Evolutionary conservation across 2,329 filamentous ascomycete genomes (phyloP).

Genomic region (Hymenoscyphus linearis): DNA sequence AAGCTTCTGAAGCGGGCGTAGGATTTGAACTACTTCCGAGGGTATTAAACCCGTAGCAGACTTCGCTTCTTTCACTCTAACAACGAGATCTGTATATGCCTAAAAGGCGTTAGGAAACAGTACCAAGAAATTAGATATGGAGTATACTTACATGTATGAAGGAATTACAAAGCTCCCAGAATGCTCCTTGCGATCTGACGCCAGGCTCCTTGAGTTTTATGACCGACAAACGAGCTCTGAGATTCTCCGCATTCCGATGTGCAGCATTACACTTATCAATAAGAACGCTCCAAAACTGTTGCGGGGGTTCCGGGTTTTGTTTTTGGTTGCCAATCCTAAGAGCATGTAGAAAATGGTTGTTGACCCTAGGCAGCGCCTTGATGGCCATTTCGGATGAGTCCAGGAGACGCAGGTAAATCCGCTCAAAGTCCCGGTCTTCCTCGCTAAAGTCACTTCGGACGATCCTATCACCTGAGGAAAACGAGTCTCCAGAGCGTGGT

Average conservation of each 20-base stretch:
- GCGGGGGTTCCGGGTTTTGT: slow-evolving; percentile 52
- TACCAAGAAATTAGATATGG: background rate
- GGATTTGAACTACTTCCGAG: slow-evolving; percentile 64
- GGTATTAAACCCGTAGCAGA: slow-evolving; percentile 44
- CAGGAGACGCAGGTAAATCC: slow-evolving; percentile 71
- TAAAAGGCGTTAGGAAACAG: slow-evolving; percentile 30
- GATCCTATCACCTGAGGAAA: slow-evolving; percentile 46
- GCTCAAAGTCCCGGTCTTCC: slow-evolving; percentile 77
- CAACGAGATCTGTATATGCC: slow-evolving; percentile 63
- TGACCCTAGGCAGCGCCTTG: slow-evolving; percentile 64
- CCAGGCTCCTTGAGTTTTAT: slow-evolving; percentile 84
- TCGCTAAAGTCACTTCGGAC: slow-evolving; percentile 55
- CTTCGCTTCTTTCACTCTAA: slow-evolving; percentile 51
- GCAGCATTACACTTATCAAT: slow-evolving; percentile 67
- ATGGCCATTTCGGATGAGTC: slow-evolving; percentile 69
- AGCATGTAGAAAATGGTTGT: slow-evolving; percentile 58
- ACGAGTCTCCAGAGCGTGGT: slow-evolving; percentile 78
- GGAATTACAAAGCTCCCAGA: slow-evolving; percentile 68
- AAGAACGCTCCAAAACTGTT: slow-evolving; percentile 64
- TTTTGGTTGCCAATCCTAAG: slow-evolving; percentile 59
- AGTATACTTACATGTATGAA: slow-evolving; percentile 49
- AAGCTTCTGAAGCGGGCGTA: slow-evolving; percentile 75
- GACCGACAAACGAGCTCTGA: slow-evolving; percentile 67
- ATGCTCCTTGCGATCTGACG: slow-evolving; percentile 56
- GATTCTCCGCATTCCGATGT: slow-evolving; percentile 65